A percentile compares a stretch with the other conserved stretches of the same genome.
These are phyloP conservation scores for Hypericum perforatum DNA, from an alignment of 345 rosid species.

Conservation along the genomic window DNA sequence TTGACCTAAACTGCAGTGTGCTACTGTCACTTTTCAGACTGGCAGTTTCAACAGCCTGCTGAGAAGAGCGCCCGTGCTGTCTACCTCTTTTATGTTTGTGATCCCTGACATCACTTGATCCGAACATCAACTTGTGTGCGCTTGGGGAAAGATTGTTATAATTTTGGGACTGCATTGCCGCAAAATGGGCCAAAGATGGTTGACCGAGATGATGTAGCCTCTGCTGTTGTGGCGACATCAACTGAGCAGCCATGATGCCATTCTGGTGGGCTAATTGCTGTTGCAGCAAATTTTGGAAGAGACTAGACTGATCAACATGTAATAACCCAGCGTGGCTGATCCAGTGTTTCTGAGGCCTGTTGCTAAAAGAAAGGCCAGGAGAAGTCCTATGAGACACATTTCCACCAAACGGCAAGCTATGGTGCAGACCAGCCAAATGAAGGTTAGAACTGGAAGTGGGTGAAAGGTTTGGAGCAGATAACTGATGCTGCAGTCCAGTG, in stretches of 20 bases:
- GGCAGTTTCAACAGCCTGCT: slow-evolving; percentile 57
- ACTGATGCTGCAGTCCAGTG: slow-evolving; percentile 40
- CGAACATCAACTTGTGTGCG: slow-evolving; percentile 45
- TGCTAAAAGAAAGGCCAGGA: slow-evolving; percentile 62
- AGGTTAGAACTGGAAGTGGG: slow-evolving; percentile 49
- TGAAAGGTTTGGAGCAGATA: slow-evolving; percentile 48
- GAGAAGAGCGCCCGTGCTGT: slow-evolving; percentile 48
- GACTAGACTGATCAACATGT: slow-evolving; percentile 56
- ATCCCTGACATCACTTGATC: slow-evolving; percentile 49
- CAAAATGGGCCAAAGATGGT: slow-evolving; percentile 61
- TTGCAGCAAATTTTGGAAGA: slow-evolving; percentile 55
- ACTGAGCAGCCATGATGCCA: slow-evolving; percentile 50
- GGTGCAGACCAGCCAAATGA: slow-evolving; percentile 52
- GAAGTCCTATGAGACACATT: slow-evolving; percentile 51
- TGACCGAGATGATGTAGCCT: slow-evolving; percentile 41
- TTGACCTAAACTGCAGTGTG: slow-evolving; percentile 62
- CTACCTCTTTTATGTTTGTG: slow-evolving; percentile 60
- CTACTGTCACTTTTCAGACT: slow-evolving; percentile 81
- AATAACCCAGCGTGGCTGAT: slow-evolving; percentile 57
- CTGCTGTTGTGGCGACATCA: slow-evolving; percentile 54
- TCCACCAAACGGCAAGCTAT: slow-evolving; percentile 51
- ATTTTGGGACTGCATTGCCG: slow-evolving; percentile 63
- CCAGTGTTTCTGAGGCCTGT: slow-evolving; percentile 67
- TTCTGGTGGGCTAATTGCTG: slow-evolving; percentile 59
- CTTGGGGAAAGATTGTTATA: slow-evolving; percentile 49